Evolutionary conservation across 768 basidiomycete species (phyloP).

Genomic region (Leccinum uliginosum): DNA sequence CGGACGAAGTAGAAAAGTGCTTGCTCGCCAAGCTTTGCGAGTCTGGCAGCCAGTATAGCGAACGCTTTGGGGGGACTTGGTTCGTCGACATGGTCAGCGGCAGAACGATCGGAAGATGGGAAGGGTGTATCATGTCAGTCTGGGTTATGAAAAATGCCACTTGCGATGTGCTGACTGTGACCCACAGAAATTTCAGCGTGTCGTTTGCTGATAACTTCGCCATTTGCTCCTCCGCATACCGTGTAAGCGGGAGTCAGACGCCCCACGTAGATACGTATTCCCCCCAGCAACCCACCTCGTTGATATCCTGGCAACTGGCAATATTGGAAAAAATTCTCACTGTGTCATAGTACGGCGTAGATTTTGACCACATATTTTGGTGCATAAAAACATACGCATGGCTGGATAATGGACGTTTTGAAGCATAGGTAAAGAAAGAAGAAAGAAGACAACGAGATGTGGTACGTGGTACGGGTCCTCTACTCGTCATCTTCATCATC

Average conservation of each 20-base stretch:
- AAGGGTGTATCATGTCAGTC: conserved; percentile 70
- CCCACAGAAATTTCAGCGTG: conserved; percentile 60
- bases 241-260: conserved; percentile 41
- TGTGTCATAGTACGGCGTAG: conserved; percentile 13
- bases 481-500: conserved; percentile 49
- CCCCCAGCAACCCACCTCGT: conserved; percentile 26
- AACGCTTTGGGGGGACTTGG: conserved; percentile 55
- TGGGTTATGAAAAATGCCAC: background rate
- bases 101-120: conserved; percentile 68
- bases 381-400: conserved; percentile 21
- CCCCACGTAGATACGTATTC: conserved; percentile 40
- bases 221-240: conserved; percentile 57
- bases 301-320: conserved; percentile 54
- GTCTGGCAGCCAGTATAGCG: conserved; percentile 55
- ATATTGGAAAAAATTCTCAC: conserved; percentile 41
- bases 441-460: background rate
- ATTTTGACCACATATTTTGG: conserved; percentile 9
- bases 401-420: conserved; percentile 10
- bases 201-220: conserved; percentile 45
- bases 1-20: conserved; percentile 73
- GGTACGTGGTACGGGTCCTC: conserved; percentile 17
- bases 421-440: background rate
- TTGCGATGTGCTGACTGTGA: conserved; percentile 4
- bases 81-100: conserved; percentile 71
- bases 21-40: conserved; percentile 67